These are phyloP conservation scores for Neonectria hederae DNA, from an alignment of 2,329 filamentous ascomycete species.

Conservation along the genomic window DNA sequence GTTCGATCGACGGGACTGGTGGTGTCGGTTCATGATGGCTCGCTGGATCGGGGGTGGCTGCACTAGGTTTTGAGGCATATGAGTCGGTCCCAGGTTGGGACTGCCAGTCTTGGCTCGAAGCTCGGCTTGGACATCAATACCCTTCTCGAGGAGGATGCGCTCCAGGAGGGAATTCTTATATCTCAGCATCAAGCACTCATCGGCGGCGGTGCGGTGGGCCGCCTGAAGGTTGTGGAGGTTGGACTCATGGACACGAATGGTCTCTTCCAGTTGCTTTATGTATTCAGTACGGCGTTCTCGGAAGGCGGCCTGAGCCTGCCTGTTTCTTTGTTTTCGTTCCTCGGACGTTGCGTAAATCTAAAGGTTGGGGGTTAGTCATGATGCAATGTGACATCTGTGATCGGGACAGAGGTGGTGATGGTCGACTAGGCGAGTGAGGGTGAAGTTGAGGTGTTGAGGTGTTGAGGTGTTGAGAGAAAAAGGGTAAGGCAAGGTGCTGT, in stretches of 20 bases:
- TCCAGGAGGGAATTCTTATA: slow-evolving; percentile 98
- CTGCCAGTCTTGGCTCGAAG: slow-evolving; percentile 91
- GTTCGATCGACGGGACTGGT: slow-evolving; percentile 75
- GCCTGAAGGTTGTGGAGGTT: slow-evolving; percentile 92
- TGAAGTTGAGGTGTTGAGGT: background rate
- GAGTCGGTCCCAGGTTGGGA: slow-evolving; percentile 77
- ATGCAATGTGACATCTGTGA: slow-evolving; percentile 10
- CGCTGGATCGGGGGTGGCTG: slow-evolving; percentile 82
- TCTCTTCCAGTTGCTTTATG: slow-evolving; percentile 98
- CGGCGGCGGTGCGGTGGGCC: slow-evolving; percentile 91
- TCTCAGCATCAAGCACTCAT: slow-evolving; percentile 96
- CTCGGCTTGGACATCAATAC: slow-evolving; percentile 97
- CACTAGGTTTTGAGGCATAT: slow-evolving; percentile 73
- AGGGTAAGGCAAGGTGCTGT: background rate
- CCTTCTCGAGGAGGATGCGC: slow-evolving; percentile 95
- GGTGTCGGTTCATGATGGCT: slow-evolving; percentile 83
- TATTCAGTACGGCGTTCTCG: slow-evolving; percentile 97
- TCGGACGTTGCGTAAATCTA: slow-evolving; percentile 99
- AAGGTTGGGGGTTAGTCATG: slow-evolving; percentile 30
- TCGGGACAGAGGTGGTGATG: background rate
- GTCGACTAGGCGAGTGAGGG: too few species aligned
- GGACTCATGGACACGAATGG: slow-evolving; percentile 96
- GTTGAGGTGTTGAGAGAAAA: background rate
- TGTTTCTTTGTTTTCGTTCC: slow-evolving; percentile 96
- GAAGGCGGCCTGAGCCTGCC: slow-evolving; percentile 97